Evolutionary conservation across 2,329 filamentous ascomycete genomes (phyloP), one percentile per base, ranked within the genome.

Genomic region (Orbilia quercus): DNA sequence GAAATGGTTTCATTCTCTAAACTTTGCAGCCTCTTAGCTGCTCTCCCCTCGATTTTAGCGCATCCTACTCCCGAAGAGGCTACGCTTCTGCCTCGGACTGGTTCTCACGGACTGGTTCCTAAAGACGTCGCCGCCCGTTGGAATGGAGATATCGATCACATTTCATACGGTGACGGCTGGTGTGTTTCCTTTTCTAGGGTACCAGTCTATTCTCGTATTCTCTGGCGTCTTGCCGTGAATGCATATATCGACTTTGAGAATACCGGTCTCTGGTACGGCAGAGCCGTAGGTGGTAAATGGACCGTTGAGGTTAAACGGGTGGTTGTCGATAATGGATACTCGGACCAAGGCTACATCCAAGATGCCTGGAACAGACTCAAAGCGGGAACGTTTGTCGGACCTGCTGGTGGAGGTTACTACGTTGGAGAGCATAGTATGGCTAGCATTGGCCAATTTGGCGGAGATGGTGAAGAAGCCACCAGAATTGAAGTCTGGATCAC

Each of bases 401-500:
- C 28, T 23, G 36, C 12, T 3, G 34, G 28, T 31, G 57, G 25
- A 7, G 40, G 42, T 18, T 60, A 50, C 7, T 60, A 36, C 25
- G 22, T 60, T n/a, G 28, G 34, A 16, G 58, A 63, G 34, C 58
- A 63, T 16, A 18, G 20, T 20, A 63, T 63, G 58, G 47, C 45
- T 28, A 63, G 58, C 38, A 53, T 63, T 44, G 58, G 58, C 18
- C 58, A 63, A 20, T 53, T 25, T 9, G 57, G 57, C 14, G 34
- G 57, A 11, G 57, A 60, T 40, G 58, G 58, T 14, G 42, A 48
- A 22, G 44, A 60, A 31, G 44, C 55, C 16, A 50, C 44, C 25
- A 60, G 55, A 31, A 60, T 60, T 40, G 55, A 60, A 34, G 28
- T 60, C 20, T 60, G 55, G 55, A 48, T 60, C 38, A 60, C 55